These are phyloP conservation scores for Allium sativum DNA, from an alignment of 106 monocot species.

Conservation along the genomic window DNA sequence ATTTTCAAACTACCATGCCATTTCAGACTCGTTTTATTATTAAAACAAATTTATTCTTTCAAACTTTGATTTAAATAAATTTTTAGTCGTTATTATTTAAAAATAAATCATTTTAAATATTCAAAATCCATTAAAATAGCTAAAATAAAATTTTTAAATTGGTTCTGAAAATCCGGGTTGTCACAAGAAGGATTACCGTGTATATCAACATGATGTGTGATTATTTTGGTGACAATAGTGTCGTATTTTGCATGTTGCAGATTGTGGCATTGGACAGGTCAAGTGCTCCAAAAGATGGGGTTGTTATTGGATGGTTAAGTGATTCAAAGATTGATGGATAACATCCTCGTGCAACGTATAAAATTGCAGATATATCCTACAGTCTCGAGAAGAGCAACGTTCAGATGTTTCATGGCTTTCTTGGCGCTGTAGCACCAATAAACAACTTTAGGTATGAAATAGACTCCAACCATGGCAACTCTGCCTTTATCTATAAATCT, in stretches of 20 bases:
- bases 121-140: too few species aligned
- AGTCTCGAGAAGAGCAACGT: slow-evolving; percentile 63
- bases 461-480: slow-evolving; percentile 70
- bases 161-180: too few species aligned
- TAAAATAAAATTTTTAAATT: too few species aligned
- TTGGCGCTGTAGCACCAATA: slow-evolving; percentile 11
- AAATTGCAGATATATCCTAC: slow-evolving; percentile 45
- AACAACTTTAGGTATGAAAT: slow-evolving; percentile 63
- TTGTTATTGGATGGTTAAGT: slow-evolving; percentile 51
- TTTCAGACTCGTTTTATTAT: too few species aligned
- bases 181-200: too few species aligned
- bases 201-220: background rate
- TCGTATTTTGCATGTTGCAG: slow-evolving; percentile 23
- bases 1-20: too few species aligned
- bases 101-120: too few species aligned
- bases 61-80: too few species aligned
- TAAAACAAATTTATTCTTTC: too few species aligned
- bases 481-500: too few species aligned
- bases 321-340: slow-evolving; percentile 18
- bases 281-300: slow-evolving; percentile 63
- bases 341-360: slow-evolving; percentile 2
- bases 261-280: slow-evolving; percentile 83
- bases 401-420: slow-evolving; percentile 51
- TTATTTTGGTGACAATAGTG: background rate
- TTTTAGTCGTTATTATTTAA: too few species aligned